Conservation (phyloP, 495 filamentous ascomycete species). For the Annulohypoxylon moriforme region DNA sequence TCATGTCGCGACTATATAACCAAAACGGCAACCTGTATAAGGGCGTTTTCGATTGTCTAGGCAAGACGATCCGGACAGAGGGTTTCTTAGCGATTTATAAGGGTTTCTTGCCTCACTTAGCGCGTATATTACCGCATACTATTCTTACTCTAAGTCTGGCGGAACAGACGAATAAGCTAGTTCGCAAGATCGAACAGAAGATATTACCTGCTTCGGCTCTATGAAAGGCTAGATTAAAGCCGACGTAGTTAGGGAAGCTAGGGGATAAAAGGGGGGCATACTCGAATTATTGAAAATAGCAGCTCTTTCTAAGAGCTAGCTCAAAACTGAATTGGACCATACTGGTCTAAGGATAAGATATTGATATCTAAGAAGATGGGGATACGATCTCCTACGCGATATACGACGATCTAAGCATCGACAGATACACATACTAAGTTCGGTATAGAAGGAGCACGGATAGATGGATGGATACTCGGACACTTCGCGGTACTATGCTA, state of each 20-base stretch:
- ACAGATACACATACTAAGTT: background rate
- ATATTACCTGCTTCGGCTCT: constrained; percentile 59
- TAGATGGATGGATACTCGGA: background rate
- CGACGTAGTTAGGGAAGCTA: background rate
- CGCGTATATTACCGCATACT: constrained; percentile 94
- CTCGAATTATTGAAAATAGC: background rate
- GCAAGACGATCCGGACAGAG: constrained; percentile 90
- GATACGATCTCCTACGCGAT: background rate
- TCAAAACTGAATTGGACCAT: background rate
- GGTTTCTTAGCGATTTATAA: constrained; percentile 96
- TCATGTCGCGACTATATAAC: constrained; percentile 99
- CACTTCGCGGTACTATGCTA: background rate
- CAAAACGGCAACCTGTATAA: constrained; percentile 96
- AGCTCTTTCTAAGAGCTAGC: background rate
- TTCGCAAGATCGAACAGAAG: constrained; percentile 79
- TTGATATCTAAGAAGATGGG: background rate
- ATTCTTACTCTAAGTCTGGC: constrained; percentile 92
- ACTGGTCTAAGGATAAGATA: background rate
- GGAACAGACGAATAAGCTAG: constrained; percentile 95
- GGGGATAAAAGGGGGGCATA: background rate
- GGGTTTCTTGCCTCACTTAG: constrained; percentile 94
- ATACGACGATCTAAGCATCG: background rate
- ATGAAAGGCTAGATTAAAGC: constrained; percentile 35
- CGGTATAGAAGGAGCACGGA: background rate
- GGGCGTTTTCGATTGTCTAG: constrained; percentile 90